phyloP scores from a whole-genome alignment of 257 asterid genomes.

The Verbascum thapsus region DNA sequence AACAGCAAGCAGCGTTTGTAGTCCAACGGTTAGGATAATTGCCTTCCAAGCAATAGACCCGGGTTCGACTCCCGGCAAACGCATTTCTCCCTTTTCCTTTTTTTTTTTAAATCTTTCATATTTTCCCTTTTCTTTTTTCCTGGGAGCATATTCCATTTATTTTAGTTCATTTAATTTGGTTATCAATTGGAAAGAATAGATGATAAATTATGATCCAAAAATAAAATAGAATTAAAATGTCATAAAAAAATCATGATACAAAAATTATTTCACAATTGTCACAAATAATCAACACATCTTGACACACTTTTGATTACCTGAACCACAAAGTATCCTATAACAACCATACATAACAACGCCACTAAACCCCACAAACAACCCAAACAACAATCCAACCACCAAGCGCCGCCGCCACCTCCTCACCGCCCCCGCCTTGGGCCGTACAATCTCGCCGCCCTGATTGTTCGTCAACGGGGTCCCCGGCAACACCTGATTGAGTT shows the following conservation, averaged over 20 bases:
- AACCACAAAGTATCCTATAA: conserved; percentile 41
- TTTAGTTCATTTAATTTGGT: too few species aligned
- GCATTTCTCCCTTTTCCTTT: conserved; percentile 29
- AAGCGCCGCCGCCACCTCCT: conserved; percentile 37
- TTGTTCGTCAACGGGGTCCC: conserved; percentile 32
- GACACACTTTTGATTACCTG: conserved; percentile 43
- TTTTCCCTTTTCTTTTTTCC: not conserved
- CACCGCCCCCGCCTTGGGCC: conserved; percentile 33
- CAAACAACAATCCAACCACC: conserved; percentile 28
- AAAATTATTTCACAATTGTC: not conserved
- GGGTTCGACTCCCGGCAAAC: conserved; percentile 99
- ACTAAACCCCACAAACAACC: conserved; percentile 44
- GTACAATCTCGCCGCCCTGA: conserved; percentile 33
- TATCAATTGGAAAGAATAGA: too few species aligned
- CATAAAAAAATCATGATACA: too few species aligned
- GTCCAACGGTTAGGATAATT: conserved; percentile 99
- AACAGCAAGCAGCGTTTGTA: conserved; percentile 54
- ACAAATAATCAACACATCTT: conserved; percentile 30
- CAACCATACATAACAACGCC: conserved; percentile 49
- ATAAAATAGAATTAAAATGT: too few species aligned
- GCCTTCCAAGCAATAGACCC: conserved; percentile 99
- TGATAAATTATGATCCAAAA: too few species aligned
- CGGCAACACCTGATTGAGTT: conserved; percentile 37
- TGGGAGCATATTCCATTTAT: not conserved
- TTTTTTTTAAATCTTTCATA: not conserved